These are phyloP conservation scores for Botrytis medusae DNA, from an alignment of 2,329 filamentous ascomycete genomes.

Conservation along the genomic window DNA sequence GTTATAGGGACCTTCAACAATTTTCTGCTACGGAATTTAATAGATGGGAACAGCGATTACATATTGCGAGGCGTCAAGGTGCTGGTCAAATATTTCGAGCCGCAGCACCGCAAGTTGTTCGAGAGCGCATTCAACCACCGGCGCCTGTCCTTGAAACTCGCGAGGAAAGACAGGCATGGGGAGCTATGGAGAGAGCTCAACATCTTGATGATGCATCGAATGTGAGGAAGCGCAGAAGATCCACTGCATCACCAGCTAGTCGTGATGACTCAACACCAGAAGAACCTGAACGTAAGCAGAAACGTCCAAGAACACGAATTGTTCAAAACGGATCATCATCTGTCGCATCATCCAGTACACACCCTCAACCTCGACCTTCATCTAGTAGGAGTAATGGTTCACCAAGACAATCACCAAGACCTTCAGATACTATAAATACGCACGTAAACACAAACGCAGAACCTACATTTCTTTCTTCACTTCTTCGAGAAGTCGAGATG, in stretches of 20 bases:
- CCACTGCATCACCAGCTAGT: slow-evolving; percentile 62
- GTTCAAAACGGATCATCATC: slow-evolving; percentile 53
- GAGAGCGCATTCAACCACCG: slow-evolving; percentile 43
- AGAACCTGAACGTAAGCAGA: slow-evolving; percentile 79
- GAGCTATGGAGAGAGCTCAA: slow-evolving; percentile 81
- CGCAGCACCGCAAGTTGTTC: slow-evolving; percentile 61
- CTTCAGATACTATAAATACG: slow-evolving; percentile 16
- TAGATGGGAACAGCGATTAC: slow-evolving; percentile 81
- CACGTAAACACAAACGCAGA: slow-evolving; percentile 46
- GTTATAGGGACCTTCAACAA: slow-evolving; percentile 55
- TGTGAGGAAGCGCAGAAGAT: slow-evolving; percentile 72
- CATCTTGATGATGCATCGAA: slow-evolving; percentile 56
- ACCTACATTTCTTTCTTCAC: slow-evolving; percentile 80
- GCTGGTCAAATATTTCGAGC: slow-evolving; percentile 70
- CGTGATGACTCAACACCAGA: slow-evolving; percentile 55
- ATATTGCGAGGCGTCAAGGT: slow-evolving; percentile 77
- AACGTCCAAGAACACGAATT: slow-evolving; percentile 79
- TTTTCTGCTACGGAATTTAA: slow-evolving; percentile 57
- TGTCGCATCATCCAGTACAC: slow-evolving; percentile 28
- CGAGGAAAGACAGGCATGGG: slow-evolving; percentile 85
- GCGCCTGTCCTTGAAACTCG: slow-evolving; percentile 65
- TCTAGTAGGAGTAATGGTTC: neutral
- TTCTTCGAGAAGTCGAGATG: slow-evolving; percentile 84
- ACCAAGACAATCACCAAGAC: neutral
- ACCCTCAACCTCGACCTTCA: neutral